Evolutionary conservation across 2,329 filamentous ascomycete genomes (phyloP).

Genomic region (Aphanocladium album): DNA sequence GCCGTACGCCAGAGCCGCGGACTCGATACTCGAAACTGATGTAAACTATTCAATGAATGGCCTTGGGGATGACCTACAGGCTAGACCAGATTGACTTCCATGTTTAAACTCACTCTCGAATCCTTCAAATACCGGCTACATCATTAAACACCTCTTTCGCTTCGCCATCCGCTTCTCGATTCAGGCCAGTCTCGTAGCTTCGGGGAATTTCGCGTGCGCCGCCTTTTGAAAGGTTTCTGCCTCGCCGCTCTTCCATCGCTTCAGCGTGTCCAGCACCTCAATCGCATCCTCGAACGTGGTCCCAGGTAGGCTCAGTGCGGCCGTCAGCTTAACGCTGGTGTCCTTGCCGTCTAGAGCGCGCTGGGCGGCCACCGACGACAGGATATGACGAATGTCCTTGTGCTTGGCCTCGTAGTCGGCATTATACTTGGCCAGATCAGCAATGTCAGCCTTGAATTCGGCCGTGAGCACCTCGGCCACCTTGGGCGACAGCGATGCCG

Average conservation of each 20-base stretch:
- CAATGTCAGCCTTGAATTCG: conserved; percentile 57
- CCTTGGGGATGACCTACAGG: background rate
- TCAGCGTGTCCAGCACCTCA: conserved; percentile 38
- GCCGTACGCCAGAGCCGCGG: too few species aligned
- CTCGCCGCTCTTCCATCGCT: conserved; percentile 46
- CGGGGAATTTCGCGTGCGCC: conserved; percentile 46
- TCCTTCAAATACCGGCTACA: conserved; percentile 1
- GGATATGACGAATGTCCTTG: conserved; percentile 54
- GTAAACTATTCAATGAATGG: too few species aligned
- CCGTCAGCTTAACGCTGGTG: conserved; percentile 56
- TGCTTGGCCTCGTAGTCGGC: conserved; percentile 59
- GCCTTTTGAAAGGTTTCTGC: conserved; percentile 43
- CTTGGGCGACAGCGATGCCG: conserved; percentile 57
- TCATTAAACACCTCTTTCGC: background rate
- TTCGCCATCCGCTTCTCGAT: background rate
- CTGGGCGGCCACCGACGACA: conserved; percentile 57
- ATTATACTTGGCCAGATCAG: conserved; percentile 60
- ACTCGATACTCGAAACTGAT: too few species aligned
- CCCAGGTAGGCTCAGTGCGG: conserved; percentile 47
- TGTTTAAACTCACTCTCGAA: too few species aligned
- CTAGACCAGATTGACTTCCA: background rate
- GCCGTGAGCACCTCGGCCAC: conserved; percentile 64
- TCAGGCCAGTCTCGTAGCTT: conserved; percentile 40
- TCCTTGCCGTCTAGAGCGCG: conserved; percentile 53
- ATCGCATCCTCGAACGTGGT: conserved; percentile 53